Conservation (phyloP, 2,329 filamentous ascomycete species). For the Colletotrichum cereale region DNA sequence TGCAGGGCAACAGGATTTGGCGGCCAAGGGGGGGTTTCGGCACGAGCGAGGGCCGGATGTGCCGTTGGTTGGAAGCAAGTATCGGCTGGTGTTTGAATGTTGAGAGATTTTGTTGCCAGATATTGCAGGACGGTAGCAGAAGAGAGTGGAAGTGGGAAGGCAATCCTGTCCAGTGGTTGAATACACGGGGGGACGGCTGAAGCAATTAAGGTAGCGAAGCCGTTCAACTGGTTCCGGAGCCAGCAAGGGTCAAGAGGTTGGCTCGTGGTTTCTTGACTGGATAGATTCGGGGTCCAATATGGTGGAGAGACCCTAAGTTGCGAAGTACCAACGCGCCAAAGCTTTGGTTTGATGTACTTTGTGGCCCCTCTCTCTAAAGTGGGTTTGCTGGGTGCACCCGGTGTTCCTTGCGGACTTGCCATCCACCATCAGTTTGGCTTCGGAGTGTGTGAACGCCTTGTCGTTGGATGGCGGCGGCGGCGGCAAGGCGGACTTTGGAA, state of each 20-base stretch:
- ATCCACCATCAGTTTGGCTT: conserved; percentile 33
- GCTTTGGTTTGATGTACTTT: conserved; percentile 20
- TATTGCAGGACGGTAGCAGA: neutral
- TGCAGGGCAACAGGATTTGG: conserved; percentile 14
- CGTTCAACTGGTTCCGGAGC: conserved; percentile 18
- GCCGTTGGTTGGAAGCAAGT: conserved; percentile 2
- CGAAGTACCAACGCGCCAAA: conserved; percentile 25
- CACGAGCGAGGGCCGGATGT: neutral
- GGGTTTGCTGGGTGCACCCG: conserved; percentile 28
- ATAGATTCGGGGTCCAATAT: conserved; percentile 38
- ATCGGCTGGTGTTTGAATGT: neutral
- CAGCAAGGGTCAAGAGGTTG: conserved; percentile 31
- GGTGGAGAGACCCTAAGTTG: conserved; percentile 11
- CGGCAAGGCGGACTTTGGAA: conserved; percentile 32
- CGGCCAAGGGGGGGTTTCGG: neutral
- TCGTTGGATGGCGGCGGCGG: conserved; percentile 22
- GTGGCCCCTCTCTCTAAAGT: conserved; percentile 8
- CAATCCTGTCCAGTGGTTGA: conserved; percentile 7
- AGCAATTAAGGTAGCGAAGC: conserved; percentile 36
- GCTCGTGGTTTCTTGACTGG: conserved; percentile 34
- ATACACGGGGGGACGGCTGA: conserved; percentile 25
- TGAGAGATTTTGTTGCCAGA: neutral
- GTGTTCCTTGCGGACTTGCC: conserved; percentile 28
- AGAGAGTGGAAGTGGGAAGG: conserved; percentile 1
- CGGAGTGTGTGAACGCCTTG: conserved; percentile 28